Evolutionary conservation across 208 protist genomes (phyloP).

Genomic region (Leishmania tarentolae): DNA sequence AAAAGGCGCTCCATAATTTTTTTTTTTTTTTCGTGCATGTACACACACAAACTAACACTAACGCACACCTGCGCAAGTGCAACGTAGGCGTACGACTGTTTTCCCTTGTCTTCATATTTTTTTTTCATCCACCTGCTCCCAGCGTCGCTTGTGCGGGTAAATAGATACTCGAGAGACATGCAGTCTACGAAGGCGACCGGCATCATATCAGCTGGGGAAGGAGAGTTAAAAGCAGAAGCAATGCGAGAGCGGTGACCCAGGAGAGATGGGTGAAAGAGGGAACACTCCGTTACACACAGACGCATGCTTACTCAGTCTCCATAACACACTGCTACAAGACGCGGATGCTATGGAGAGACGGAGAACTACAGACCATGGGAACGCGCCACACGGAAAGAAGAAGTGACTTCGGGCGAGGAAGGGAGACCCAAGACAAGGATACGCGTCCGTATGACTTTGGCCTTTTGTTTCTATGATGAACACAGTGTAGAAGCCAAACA

Average conservation of each 20-base stretch:
- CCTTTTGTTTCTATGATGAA: not conserved
- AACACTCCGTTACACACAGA: not conserved
- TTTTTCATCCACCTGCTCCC: not conserved
- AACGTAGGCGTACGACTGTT: not conserved
- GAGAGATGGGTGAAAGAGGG: not conserved
- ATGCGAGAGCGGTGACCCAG: not conserved
- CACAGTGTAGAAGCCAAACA: not conserved
- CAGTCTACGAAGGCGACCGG: not conserved
- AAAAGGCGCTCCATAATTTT: not conserved
- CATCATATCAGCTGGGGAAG: not conserved
- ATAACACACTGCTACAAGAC: not conserved
- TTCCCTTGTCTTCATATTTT: not conserved
- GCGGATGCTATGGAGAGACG: not conserved
- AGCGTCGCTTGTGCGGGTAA: not conserved
- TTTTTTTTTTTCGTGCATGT: not conserved
- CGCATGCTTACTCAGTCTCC: not conserved
- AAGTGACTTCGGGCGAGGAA: not conserved
- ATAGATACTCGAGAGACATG: not conserved
- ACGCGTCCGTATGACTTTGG: not conserved
- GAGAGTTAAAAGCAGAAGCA: not conserved
- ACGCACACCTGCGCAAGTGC: not conserved
- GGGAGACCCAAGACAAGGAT: not conserved
- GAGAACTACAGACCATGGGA: not conserved
- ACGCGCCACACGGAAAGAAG: not conserved
- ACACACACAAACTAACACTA: not conserved